phyloP scores from a whole-genome alignment of 495 filamentous ascomycete species.

The Tetracladium setigerum region DNA sequence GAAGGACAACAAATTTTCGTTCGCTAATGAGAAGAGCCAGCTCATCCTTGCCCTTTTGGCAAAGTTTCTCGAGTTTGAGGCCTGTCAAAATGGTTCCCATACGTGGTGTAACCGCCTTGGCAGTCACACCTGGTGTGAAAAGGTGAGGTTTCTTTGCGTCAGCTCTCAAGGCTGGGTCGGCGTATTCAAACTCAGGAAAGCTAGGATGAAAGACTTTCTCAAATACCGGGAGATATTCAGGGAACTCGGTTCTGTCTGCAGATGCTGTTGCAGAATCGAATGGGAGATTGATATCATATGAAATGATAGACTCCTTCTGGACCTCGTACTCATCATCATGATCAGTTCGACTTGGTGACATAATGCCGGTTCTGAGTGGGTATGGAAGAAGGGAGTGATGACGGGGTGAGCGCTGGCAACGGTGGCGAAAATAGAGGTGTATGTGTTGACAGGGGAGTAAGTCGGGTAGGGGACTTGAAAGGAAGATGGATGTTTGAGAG shows the following conservation, averaged over 20 bases:
- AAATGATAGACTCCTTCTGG: not conserved
- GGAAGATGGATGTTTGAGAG: too few relatives aligned
- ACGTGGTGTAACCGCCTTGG: constrained; percentile 41
- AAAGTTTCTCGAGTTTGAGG: constrained; percentile 36
- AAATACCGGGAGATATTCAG: constrained; percentile 29
- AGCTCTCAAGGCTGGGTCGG: constrained; percentile 30
- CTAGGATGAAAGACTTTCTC: constrained; percentile 25
- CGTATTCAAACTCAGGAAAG: constrained; percentile 26
- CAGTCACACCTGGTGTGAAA: constrained; percentile 18
- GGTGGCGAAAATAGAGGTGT: too few relatives aligned
- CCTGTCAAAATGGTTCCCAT: constrained; percentile 38
- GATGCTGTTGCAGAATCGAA: constrained; percentile 30
- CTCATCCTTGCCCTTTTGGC: constrained; percentile 29
- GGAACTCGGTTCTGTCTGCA: constrained; percentile 19
- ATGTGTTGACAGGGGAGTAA: too few relatives aligned
- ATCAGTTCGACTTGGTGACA: too few relatives aligned
- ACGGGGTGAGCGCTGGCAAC: too few relatives aligned
- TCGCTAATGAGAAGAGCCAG: constrained; percentile 34
- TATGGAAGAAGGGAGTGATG: too few relatives aligned
- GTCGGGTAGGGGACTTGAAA: too few relatives aligned
- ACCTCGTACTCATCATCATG: too few relatives aligned
- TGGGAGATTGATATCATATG: constrained; percentile 51
- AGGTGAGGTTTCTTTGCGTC: constrained; percentile 28
- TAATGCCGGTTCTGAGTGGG: too few relatives aligned
- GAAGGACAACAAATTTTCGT: constrained; percentile 35